These are phyloP conservation scores for Melaleuca alternifolia DNA, from an alignment of 345 rosid species.

Conservation along the genomic window DNA sequence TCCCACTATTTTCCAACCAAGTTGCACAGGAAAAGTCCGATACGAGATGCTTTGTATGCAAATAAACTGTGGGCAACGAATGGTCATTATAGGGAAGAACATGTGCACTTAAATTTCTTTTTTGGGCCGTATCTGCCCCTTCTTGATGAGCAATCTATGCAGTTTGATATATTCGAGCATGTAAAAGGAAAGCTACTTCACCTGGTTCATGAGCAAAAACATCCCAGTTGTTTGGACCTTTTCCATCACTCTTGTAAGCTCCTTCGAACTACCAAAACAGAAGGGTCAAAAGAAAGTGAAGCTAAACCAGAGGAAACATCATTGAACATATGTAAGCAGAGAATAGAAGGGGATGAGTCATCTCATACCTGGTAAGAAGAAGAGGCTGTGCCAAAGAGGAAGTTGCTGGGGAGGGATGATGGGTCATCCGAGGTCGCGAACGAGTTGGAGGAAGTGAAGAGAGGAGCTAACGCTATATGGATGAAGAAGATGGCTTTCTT, in stretches of 20 bases:
- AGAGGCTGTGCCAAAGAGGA: constrained; percentile 76
- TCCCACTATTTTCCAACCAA: not conserved
- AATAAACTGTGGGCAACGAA: not conserved
- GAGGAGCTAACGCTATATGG: not conserved
- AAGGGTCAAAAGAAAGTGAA: not conserved
- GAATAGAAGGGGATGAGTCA: not conserved
- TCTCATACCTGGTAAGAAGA: constrained; percentile 58
- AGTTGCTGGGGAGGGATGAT: constrained; percentile 27
- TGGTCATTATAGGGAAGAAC: not conserved
- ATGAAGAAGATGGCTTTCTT: not conserved
- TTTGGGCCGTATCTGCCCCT: not conserved
- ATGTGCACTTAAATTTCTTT: not conserved
- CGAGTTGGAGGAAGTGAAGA: not conserved
- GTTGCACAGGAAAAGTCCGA: not conserved
- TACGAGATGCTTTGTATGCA: not conserved
- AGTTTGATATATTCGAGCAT: not conserved
- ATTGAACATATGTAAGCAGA: not conserved
- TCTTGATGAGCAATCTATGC: not conserved
- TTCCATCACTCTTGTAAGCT: constrained; percentile 37
- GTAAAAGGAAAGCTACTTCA: not conserved
- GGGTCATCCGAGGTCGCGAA: not conserved
- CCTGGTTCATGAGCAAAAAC: constrained; percentile 31
- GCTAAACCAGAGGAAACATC: not conserved
- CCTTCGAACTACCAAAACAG: constrained; percentile 33
- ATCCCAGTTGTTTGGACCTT: constrained; percentile 56